Base-by-base conservation (phyloP, 257 asterid genomes). In the Craterostigma plantagineum region DNA sequence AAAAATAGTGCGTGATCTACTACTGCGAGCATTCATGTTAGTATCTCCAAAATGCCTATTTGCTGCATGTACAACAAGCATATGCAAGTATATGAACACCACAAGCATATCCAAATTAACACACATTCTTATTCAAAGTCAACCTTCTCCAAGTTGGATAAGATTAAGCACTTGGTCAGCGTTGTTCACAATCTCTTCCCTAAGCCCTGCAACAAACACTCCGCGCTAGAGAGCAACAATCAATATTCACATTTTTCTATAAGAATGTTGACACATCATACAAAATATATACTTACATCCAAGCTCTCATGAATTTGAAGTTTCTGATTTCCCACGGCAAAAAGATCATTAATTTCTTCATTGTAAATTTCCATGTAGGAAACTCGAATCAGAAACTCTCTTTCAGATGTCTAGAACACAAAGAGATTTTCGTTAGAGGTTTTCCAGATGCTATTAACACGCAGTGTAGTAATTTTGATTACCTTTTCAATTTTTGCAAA, bases 21-120 rank as follows among this genome's bases (percentile, higher is more conserved):
- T 79, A 65, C 99, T 90, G 48, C 91, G 79, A 45, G 81, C 91
- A 67, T 90, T 90, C 99, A 90, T 83, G 72, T 80, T 90, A 18
- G 99, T 90, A 45, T 83, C 94, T 49, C 99, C 99, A 62, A 90
- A 90, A 59, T 90, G 99, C 71, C 96, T 75, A 63, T 80, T 79
- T 46, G 65, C 99, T 83, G 92, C 75, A 44, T 49, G 40, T 55
- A 62, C 3, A 16, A 30, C 38, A 60, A 27, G 54, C 38, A 43
- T n/a, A 47, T 35, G 30, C 18, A 13, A 57, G 62, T 39, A 43
- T 50, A 48, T 35, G 34, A 7, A 46, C 35, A 43, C 18, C 35
- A 14, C 11, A 58, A 63, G 43, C 33, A 48, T 44, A 49, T 42
- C 30, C 30, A 23, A 23, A 6, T 2, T 6, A 23, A 2, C 30